Conservation (phyloP, 2,329 filamentous ascomycete genomes). For the Fusarium armeniacum region DNA sequence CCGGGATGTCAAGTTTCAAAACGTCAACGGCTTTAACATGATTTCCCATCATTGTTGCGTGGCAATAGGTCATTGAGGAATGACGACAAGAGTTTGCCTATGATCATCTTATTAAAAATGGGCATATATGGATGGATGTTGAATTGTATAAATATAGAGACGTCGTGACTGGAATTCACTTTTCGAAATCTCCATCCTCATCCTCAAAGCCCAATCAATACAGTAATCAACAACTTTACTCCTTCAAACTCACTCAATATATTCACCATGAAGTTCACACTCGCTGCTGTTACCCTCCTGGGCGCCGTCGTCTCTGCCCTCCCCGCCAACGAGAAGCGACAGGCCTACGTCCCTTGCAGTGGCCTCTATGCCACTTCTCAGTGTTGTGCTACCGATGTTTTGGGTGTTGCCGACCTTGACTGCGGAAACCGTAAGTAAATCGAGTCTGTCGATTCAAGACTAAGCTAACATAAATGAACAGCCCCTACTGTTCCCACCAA, state of each 20-base stretch:
- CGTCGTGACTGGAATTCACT: background rate
- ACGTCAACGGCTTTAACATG: conserved; percentile 30
- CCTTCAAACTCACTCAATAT: conserved; percentile 15
- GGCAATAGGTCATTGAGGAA: conserved; percentile 14
- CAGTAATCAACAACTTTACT: conserved; percentile 1
- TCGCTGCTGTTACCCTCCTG: conserved; percentile 48
- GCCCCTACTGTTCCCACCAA: conserved; percentile 53
- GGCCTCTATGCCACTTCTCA: conserved; percentile 61
- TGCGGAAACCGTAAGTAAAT: conserved; percentile 65
- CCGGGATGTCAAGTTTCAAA: conserved; percentile 29
- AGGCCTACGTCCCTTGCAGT: conserved; percentile 58
- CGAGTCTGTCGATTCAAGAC: accelerated
- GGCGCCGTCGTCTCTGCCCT: conserved; percentile 48
- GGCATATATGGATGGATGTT: conserved; percentile 3
- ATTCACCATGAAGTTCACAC: conserved; percentile 53
- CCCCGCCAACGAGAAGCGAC: conserved; percentile 53
- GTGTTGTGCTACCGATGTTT: conserved; percentile 74
- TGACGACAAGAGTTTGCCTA: conserved; percentile 28
- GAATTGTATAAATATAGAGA: conserved; percentile 31
- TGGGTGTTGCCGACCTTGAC: conserved; percentile 69
- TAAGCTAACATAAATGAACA: conserved; percentile 21
- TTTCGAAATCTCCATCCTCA: background rate
- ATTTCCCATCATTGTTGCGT: background rate
- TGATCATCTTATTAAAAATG: conserved; percentile 5
- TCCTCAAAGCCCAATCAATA: background rate